phyloP scores from a whole-genome alignment of 179 eudicot species.

The Beta macrorhiza region DNA sequence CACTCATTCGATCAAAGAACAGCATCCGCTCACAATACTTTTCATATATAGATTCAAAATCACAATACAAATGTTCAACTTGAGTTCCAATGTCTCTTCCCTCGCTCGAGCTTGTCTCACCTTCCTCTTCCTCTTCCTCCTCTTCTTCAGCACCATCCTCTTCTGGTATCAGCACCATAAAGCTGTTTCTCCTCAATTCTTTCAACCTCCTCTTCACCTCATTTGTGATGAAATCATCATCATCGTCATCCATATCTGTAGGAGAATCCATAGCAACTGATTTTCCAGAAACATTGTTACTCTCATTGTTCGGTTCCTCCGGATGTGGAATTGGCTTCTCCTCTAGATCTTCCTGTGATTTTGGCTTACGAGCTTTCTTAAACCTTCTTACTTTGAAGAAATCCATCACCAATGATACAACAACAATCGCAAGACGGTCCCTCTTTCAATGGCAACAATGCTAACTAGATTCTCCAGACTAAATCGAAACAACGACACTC shows the following conservation, averaged over 20 bases:
- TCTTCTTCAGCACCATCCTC: slow-evolving; percentile 62
- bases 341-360: slow-evolving; percentile 36
- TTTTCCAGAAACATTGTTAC: slow-evolving; percentile 44
- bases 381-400: slow-evolving; percentile 68
- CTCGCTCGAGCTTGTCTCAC: slow-evolving; percentile 69
- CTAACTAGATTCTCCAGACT: background rate
- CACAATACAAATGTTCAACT: slow-evolving; percentile 67
- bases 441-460: background rate
- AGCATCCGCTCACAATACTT: slow-evolving; percentile 87
- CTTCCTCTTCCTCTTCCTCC: slow-evolving; percentile 62
- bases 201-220: slow-evolving; percentile 93
- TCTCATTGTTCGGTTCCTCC: slow-evolving; percentile 47
- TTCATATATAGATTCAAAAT: slow-evolving; percentile 72
- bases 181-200: slow-evolving; percentile 88
- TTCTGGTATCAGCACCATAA: slow-evolving; percentile 95
- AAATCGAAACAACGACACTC: background rate
- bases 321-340: slow-evolving; percentile 50
- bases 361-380: slow-evolving; percentile 54
- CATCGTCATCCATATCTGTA: slow-evolving; percentile 65
- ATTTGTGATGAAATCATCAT: slow-evolving; percentile 82
- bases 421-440: background rate
- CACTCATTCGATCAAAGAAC: slow-evolving; percentile 67
- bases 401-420: slow-evolving; percentile 47
- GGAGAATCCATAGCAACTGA: slow-evolving; percentile 44
- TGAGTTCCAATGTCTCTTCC: slow-evolving; percentile 77